Base-by-base conservation (phyloP, 805 yeast species). In the Cyberlindnera xishuangbannaensis region DNA sequence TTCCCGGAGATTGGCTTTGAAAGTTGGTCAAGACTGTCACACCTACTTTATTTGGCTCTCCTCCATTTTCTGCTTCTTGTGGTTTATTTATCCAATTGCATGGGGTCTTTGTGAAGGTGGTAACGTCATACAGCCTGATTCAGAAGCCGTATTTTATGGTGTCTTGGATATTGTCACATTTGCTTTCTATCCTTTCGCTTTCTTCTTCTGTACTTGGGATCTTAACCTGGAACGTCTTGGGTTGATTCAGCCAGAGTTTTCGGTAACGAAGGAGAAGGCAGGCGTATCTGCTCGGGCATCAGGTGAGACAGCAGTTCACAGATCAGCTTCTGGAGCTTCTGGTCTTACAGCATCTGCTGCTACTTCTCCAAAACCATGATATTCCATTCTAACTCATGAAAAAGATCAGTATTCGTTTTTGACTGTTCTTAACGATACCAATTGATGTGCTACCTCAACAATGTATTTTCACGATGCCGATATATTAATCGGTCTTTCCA, bases 41-140 rank as follows among this genome's bases (percentile, higher is more conserved):
- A 40, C 6, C 56, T 64, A 47, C 55, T 65, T 37, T 37, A 57
- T 23, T 26, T 42, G 17, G 37, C 63, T 24, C 55, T 64, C 60
- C 41, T 65, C 27, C 58, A 65, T 34, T 65, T 69, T 49, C 65
- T 68, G 26, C 48, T 71, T 30, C 35, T 15, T 39, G 6, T 39
- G 43, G 43, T 36, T 39, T 26, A 21, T 39, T 17, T 39, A 39
- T 27, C 43, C 43, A 29, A 33, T 39, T 33, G 51, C 58, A 30
- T 71, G 74, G 74, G 76, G 69, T 50, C 55, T 71, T 34, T 51
- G 62, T 48, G 76, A 71, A 48, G 78, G 77, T 63, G 76, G 75
- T 55, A 71, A 71, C 45, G 61, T 52, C 24, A 69, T 71, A 35
- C 70, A 66, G 42, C 72, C 74, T 30, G 74, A 69, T 48, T 60